Conservation (phyloP, 352 stramenopile genomes). For the Phytophthora colocasiae region DNA sequence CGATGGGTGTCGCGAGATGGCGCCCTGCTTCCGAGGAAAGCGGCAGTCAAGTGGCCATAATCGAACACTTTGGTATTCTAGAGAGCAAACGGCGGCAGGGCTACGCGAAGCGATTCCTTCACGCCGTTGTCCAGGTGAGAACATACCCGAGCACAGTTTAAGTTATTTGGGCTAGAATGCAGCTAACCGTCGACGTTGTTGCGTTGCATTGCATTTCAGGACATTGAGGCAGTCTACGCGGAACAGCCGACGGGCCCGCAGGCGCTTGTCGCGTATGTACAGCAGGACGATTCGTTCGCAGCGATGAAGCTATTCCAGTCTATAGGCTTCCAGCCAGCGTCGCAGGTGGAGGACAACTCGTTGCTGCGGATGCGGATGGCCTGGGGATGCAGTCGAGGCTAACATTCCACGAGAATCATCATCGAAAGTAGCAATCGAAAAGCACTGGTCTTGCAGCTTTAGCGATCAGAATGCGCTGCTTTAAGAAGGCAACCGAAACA, state of each 20-base stretch:
- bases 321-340: slow-evolving; percentile 53
- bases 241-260: slow-evolving; percentile 39
- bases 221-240: slow-evolving; percentile 52
- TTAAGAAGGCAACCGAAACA: slow-evolving; percentile 3
- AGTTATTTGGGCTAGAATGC: neutral
- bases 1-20: slow-evolving; percentile 68
- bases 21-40: slow-evolving; percentile 45
- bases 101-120: slow-evolving; percentile 60
- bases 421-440: neutral
- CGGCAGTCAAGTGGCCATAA: slow-evolving; percentile 48
- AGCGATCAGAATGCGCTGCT: neutral
- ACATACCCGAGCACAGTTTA: neutral
- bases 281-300: slow-evolving; percentile 45
- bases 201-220: slow-evolving; percentile 38
- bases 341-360: slow-evolving; percentile 34
- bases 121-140: slow-evolving; percentile 56
- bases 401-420: neutral
- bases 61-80: slow-evolving; percentile 71
- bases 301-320: slow-evolving; percentile 63
- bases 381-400: slow-evolving; percentile 28
- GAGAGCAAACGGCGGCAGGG: slow-evolving; percentile 58
- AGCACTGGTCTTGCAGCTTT: neutral
- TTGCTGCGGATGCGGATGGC: slow-evolving; percentile 43
- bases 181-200: slow-evolving; percentile 16
- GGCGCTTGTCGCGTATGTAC: slow-evolving; percentile 51